Percentiles rank a stretch among this genome's conserved stretches.
These are phyloP conservation scores for Ceratocystis albifundus DNA, from an alignment of 2,329 filamentous ascomycete species.

Conservation along the genomic window DNA sequence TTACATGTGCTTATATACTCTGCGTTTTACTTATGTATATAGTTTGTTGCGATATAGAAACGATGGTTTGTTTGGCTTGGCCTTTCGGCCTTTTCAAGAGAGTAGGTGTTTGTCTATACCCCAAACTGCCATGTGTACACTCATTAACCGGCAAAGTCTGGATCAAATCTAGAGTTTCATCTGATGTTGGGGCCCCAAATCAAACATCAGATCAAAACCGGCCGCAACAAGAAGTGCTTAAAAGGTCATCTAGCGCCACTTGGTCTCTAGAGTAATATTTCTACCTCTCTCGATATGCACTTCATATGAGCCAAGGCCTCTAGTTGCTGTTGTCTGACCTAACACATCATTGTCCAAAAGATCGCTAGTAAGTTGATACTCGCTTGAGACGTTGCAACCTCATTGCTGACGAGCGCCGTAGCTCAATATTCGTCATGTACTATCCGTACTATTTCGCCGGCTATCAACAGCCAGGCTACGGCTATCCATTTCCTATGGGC, in stretches of 20 bases:
- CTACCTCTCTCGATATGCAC: not conserved
- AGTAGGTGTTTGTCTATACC: not conserved
- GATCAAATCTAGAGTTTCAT: not conserved
- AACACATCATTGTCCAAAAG: no score
- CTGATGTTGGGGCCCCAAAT: not conserved
- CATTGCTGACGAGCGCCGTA: not conserved
- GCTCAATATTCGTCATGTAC: not conserved
- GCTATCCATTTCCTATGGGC: not conserved
- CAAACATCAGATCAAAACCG: not conserved
- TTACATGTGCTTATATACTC: not conserved
- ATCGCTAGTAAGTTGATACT: not conserved
- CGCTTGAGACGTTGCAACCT: not conserved
- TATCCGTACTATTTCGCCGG: constrained; percentile 4
- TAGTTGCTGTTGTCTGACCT: not conserved
- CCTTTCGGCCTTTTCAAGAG: not conserved
- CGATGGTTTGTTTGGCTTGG: not conserved
- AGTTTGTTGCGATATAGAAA: not conserved
- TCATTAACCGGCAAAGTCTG: not conserved
- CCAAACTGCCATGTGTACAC: not conserved
- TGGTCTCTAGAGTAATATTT: not conserved
- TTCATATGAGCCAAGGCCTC: not conserved
- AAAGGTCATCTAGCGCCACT: not conserved
- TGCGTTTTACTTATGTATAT: not conserved
- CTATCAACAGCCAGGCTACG: not conserved
- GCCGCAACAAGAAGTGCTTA: not conserved